Base-by-base conservation (phyloP, 83 land plant genomes). In the Picea abies region DNA sequence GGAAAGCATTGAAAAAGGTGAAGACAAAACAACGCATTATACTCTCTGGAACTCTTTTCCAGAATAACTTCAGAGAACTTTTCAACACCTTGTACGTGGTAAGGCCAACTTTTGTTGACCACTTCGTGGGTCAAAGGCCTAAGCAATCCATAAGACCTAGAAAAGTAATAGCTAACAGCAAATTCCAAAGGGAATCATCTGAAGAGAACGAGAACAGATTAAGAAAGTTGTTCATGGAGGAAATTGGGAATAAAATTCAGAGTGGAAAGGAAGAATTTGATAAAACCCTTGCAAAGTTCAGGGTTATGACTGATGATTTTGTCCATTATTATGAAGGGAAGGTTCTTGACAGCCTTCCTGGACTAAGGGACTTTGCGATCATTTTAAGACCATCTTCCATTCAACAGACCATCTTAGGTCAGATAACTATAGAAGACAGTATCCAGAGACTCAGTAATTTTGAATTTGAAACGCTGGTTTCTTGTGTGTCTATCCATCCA, bases 21-120 rank as follows among this genome's bases (percentile, higher is more conserved):
- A 75, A 90, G 32, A 92, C 96, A 5, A 67, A 84, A 26, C 70
- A 69, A 80, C 86, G 98, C 2, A 87, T 96, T 39, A 79, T 96
- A 60, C 90, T 96, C 70, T 96, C 99, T 19, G 97, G 99, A 62
- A 96, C 97, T 39, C 89, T 92, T 60, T 96, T 96, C 79, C 99
- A 94, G 84, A 96, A 94, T 70, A 96, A 94, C 65, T 93, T 93
- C 83, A 82, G 76, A 37, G 97, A 94, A 83, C 88, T 94, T 49
- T 93, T 79, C 75, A 96, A 91, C 76, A 89, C 87, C 5, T 80
- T 96, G 29, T 71, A 90, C n/a, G 70, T 93, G 56, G 94, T 89
- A 58, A 86, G 91, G 60, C 93, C 96, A 10, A 66, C 56, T 23
- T 86, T 91, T 76, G 84, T 68, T 4, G 84, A 85, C 4, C 32